phyloP scores from a whole-genome alignment of 2,329 filamentous ascomycete species.

The Neurospora crassa region DNA sequence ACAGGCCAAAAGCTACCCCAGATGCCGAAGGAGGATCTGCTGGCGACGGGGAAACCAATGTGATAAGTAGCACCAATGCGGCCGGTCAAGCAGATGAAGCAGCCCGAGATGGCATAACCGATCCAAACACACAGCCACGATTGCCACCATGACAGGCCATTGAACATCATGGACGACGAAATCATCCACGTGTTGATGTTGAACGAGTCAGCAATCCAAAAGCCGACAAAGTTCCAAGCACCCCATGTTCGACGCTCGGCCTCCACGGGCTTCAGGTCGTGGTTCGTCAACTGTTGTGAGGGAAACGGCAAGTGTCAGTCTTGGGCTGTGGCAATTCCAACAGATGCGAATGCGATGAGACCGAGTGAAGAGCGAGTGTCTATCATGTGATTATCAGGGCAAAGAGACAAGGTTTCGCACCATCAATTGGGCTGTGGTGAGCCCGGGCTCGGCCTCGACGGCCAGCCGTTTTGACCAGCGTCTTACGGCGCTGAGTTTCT shows the following conservation, averaged over 20 bases:
- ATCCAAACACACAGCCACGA: slow-evolving; percentile 83
- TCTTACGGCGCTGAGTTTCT: slow-evolving; percentile 26
- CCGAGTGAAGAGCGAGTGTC: background rate
- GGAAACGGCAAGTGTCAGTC: background rate
- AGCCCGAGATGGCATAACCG: slow-evolving; percentile 68
- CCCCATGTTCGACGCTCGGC: slow-evolving; percentile 73
- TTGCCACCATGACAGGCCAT: slow-evolving; percentile 83
- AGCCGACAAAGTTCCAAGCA: slow-evolving; percentile 78
- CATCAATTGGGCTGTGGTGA: slow-evolving; percentile 74
- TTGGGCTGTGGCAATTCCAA: background rate
- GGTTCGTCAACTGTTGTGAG: slow-evolving; percentile 56
- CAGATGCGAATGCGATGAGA: background rate
- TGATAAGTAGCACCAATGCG: slow-evolving; percentile 82
- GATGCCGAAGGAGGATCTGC: slow-evolving; percentile 72
- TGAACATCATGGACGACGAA: slow-evolving; percentile 69
- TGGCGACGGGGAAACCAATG: slow-evolving; percentile 77
- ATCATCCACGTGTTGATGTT: slow-evolving; percentile 97
- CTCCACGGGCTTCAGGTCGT: slow-evolving; percentile 75
- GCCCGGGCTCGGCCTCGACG: slow-evolving; percentile 64
- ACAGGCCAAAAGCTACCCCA: slow-evolving; percentile 87
- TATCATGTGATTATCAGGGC: background rate
- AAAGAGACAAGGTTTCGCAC: slow-evolving; percentile 26
- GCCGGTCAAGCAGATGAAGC: slow-evolving; percentile 69
- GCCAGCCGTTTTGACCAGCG: slow-evolving; percentile 51
- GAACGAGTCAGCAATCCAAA: slow-evolving; percentile 79